Conservation (phyloP, 129 eudicot species). For the Logfia minima region DNA sequence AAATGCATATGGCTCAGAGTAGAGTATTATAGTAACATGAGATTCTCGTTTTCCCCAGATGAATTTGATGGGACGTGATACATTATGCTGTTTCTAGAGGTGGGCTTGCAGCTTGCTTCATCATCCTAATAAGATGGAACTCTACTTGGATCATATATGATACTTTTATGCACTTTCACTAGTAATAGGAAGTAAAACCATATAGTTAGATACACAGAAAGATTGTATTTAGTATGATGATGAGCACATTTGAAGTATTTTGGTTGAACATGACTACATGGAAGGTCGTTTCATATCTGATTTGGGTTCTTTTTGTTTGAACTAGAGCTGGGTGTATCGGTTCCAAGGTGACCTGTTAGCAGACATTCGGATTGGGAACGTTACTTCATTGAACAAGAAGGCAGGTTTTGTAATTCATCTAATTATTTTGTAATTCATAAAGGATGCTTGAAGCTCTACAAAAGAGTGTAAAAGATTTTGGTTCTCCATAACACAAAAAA, state of each 20-base stretch:
- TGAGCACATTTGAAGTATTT: neutral
- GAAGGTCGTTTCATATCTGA: slow-evolving; percentile 38
- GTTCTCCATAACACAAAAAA: slow-evolving; percentile 7
- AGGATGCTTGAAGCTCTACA: slow-evolving; percentile 24
- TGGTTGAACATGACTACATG: slow-evolving; percentile 22
- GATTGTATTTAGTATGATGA: neutral
- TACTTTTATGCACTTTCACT: neutral
- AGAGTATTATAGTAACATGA: slow-evolving; percentile 46
- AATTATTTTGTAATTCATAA: slow-evolving; percentile 28
- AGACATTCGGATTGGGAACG: slow-evolving; percentile 25
- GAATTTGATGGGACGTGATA: slow-evolving; percentile 95
- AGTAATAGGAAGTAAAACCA: slow-evolving; percentile 9
- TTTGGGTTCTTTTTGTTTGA: slow-evolving; percentile 41
- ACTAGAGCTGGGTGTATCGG: slow-evolving; percentile 89
- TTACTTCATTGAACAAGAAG: slow-evolving; percentile 34
- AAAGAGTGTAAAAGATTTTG: neutral
- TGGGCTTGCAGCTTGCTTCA: slow-evolving; percentile 51
- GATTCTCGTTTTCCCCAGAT: slow-evolving; percentile 84
- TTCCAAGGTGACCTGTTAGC: slow-evolving; percentile 84
- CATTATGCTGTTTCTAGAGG: slow-evolving; percentile 56
- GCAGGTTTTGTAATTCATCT: slow-evolving; percentile 44
- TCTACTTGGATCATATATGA: slow-evolving; percentile 24
- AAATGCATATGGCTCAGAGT: slow-evolving; percentile 23
- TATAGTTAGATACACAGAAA: slow-evolving; percentile 4
- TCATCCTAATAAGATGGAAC: slow-evolving; percentile 42